phyloP scores from a whole-genome alignment of 2,329 filamentous ascomycete species.

The Aspergillus brasiliensis region DNA sequence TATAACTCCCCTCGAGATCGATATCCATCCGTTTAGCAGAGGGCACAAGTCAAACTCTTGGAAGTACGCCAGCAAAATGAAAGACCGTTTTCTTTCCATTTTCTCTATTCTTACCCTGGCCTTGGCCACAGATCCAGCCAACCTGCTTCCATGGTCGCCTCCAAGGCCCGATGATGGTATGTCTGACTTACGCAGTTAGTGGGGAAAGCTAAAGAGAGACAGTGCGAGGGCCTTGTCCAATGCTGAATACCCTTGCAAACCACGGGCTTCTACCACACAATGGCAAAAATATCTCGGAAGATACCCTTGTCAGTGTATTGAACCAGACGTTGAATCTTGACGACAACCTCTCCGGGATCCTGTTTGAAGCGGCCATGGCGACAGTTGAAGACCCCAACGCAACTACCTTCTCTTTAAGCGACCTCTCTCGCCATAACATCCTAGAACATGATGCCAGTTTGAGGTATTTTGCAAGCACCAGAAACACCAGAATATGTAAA shows the following conservation, averaged over 20 bases:
- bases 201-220: not conserved
- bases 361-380: slow-evolving; percentile 24
- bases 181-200: not conserved
- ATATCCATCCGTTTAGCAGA: too few relatives aligned
- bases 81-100: not conserved
- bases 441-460: slow-evolving; percentile 29
- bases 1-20: too few relatives aligned
- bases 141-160: not conserved
- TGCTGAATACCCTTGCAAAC: slow-evolving; percentile 57
- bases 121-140: not conserved
- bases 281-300: slow-evolving; percentile 44
- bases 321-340: slow-evolving; percentile 16
- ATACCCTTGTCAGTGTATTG: slow-evolving; percentile 10
- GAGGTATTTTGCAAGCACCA: slow-evolving; percentile 11
- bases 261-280: slow-evolving; percentile 53
- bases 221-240: slow-evolving; percentile 49
- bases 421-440: slow-evolving; percentile 11
- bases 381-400: slow-evolving; percentile 23
- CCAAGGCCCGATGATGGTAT: not conserved
- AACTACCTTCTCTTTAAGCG: slow-evolving; percentile 22
- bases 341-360: slow-evolving; percentile 20
- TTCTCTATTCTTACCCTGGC: not conserved
- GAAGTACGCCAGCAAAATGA: not conserved
- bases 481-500: not conserved
- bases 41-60: too few relatives aligned